These are phyloP conservation scores for Suhomyces kunorum DNA, from an alignment of 1,139 yeast species.

Conservation along the genomic window DNA sequence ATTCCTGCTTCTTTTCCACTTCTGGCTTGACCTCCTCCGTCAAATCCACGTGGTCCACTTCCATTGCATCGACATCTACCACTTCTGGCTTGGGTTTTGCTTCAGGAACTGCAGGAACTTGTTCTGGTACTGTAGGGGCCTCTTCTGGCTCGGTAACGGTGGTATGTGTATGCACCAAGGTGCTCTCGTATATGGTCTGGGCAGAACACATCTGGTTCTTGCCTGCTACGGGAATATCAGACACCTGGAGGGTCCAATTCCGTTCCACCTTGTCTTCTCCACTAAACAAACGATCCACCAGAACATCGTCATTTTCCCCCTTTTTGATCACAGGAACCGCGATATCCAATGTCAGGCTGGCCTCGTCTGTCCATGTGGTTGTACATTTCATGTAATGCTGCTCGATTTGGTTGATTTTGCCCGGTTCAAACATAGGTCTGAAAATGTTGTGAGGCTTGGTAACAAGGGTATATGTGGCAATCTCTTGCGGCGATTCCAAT, in stretches of 20 bases:
- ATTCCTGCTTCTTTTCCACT: constrained; percentile 5
- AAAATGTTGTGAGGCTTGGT: constrained; percentile 46
- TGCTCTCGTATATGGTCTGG: constrained; percentile 72
- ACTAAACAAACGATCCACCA: constrained; percentile 35
- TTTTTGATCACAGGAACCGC: constrained; percentile 27
- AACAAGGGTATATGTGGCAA: constrained; percentile 46
- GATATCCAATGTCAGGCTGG: constrained; percentile 28
- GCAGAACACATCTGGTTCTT: constrained; percentile 60
- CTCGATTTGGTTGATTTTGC: constrained; percentile 52
- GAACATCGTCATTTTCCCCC: constrained; percentile 21
- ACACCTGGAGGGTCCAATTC: constrained; percentile 66
- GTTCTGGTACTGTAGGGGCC: background rate
- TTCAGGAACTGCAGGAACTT: background rate
- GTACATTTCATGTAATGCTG: constrained; percentile 49
- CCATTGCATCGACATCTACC: constrained; percentile 11
- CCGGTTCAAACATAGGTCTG: constrained; percentile 51
- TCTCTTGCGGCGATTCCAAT: constrained; percentile 37
- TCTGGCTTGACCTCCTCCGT: constrained; percentile 10
- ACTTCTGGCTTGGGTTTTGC: background rate
- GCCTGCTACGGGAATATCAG: constrained; percentile 89
- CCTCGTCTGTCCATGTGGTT: constrained; percentile 42
- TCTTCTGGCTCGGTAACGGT: constrained; percentile 16
- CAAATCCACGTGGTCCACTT: constrained; percentile 10
- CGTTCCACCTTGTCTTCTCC: constrained; percentile 28
- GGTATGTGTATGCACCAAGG: constrained; percentile 51